Evolutionary conservation across 495 filamentous ascomycete species (phyloP).

Genomic region (Sordaria brevicollis): DNA sequence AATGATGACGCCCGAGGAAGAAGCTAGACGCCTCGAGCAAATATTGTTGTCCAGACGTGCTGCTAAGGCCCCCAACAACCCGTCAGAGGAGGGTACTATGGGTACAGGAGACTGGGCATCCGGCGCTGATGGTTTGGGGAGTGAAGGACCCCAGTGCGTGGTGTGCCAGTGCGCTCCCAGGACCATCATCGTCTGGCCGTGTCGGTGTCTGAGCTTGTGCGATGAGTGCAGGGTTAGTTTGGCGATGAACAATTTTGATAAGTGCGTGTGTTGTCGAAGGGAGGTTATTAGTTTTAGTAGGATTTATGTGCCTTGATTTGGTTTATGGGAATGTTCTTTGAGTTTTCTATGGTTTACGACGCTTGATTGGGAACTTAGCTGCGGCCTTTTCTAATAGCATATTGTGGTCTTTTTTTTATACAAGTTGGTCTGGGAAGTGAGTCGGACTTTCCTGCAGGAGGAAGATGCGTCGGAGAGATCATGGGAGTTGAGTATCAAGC

Average conservation of each 20-base stretch:
- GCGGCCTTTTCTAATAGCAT: no score
- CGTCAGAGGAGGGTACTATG: slow-evolving; percentile 4
- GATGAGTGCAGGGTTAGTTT: slow-evolving; percentile 90
- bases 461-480: neutral
- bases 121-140: slow-evolving; percentile 60
- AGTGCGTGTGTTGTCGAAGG: slow-evolving; percentile 84
- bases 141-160: slow-evolving; percentile 77
- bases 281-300: slow-evolving; percentile 79
- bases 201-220: slow-evolving; percentile 84
- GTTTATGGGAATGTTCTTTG: neutral
- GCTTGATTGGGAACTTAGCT: no score
- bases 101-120: slow-evolving; percentile 40
- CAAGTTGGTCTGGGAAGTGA: no score
- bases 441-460: no score
- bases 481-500: neutral
- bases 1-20: slow-evolving; percentile 52
- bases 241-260: slow-evolving; percentile 93
- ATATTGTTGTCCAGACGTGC: slow-evolving; percentile 59
- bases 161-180: slow-evolving; percentile 83
- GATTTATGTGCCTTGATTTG: slow-evolving; percentile 77
- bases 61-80: slow-evolving; percentile 8
- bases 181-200: slow-evolving; percentile 93
- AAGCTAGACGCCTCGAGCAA: slow-evolving; percentile 69
- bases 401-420: no score
- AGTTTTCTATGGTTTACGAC: no score